Evolutionary conservation across 352 stramenopile species (phyloP).

Genomic region (Phytophthora europaea): DNA sequence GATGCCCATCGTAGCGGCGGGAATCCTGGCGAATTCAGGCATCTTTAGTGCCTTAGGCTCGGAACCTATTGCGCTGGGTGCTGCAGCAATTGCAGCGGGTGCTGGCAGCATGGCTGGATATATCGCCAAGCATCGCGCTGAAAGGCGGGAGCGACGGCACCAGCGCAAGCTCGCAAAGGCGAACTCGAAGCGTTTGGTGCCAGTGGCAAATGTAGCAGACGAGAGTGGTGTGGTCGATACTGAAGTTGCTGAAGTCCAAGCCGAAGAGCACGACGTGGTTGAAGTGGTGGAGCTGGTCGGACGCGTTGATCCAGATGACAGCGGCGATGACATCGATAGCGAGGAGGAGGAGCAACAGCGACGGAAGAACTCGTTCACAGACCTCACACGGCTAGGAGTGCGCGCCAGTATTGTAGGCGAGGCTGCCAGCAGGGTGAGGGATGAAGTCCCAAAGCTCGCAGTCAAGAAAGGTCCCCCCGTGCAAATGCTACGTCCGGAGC

Average conservation of each 20-base stretch:
- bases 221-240: conserved; percentile 1
- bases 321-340: conserved; percentile 15
- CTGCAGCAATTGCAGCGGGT: conserved; percentile 50
- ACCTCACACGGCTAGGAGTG: conserved; percentile 34
- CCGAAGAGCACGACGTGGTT: conserved; percentile 7
- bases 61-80: conserved; percentile 57
- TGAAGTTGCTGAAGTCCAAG: conserved; percentile 2
- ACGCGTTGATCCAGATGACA: conserved; percentile 23
- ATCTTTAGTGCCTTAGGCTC: conserved; percentile 65
- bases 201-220: conserved; percentile 21
- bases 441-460: conserved; percentile 45
- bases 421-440: not conserved
- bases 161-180: conserved; percentile 29
- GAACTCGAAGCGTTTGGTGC: conserved; percentile 40
- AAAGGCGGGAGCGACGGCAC: conserved; percentile 19
- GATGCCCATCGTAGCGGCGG: conserved; percentile 69
- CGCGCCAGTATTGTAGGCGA: conserved; percentile 30
- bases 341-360: conserved; percentile 1
- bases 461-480: conserved; percentile 59
- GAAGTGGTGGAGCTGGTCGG: conserved; percentile 26
- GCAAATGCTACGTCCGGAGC: conserved; percentile 17
- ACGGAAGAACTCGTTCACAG: conserved; percentile 44
- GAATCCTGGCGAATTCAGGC: conserved; percentile 59
- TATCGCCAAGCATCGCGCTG: conserved; percentile 45
- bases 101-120: conserved; percentile 60